These are phyloP conservation scores for Kodamaea neixiangensis DNA, from an alignment of 805 yeast genomes.

Conservation along the genomic window DNA sequence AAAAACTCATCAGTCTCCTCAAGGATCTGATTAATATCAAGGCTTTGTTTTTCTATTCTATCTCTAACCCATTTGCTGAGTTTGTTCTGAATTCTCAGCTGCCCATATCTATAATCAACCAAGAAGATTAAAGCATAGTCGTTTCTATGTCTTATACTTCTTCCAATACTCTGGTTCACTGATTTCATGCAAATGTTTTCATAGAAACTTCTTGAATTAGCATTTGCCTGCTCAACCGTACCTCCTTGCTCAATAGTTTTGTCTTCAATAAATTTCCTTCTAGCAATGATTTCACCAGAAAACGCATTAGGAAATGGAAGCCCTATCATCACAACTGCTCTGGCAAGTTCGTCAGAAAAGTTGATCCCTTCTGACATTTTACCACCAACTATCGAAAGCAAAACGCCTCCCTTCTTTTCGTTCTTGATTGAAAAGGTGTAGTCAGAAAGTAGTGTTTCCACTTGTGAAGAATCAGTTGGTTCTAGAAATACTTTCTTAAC, in stretches of 20 bases:
- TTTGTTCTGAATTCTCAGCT: constrained; percentile 50
- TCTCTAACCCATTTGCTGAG: constrained; percentile 71
- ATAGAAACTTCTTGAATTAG: constrained; percentile 57
- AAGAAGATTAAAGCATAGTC: constrained; percentile 80
- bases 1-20: constrained; percentile 32
- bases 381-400: constrained; percentile 90
- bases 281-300: constrained; percentile 80
- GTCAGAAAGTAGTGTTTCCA: constrained; percentile 48
- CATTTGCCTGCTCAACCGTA: constrained; percentile 45
- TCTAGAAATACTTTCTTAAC: constrained; percentile 60
- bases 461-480: constrained; percentile 42
- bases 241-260: constrained; percentile 51
- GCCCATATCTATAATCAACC: constrained; percentile 63
- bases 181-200: constrained; percentile 90
- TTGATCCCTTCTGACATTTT: constrained; percentile 92
- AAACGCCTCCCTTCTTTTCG: constrained; percentile 54
- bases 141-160: constrained; percentile 80
- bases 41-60: constrained; percentile 17
- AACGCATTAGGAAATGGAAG: constrained; percentile 84
- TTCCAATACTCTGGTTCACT: constrained; percentile 88
- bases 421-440: constrained; percentile 48
- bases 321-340: constrained; percentile 85
- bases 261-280: constrained; percentile 61
- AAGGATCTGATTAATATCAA: constrained; percentile 15
- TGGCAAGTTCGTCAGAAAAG: constrained; percentile 82